Conservation (phyloP, 2,329 filamentous ascomycete genomes). For the Paecilomyces dactylethromorphus region DNA sequence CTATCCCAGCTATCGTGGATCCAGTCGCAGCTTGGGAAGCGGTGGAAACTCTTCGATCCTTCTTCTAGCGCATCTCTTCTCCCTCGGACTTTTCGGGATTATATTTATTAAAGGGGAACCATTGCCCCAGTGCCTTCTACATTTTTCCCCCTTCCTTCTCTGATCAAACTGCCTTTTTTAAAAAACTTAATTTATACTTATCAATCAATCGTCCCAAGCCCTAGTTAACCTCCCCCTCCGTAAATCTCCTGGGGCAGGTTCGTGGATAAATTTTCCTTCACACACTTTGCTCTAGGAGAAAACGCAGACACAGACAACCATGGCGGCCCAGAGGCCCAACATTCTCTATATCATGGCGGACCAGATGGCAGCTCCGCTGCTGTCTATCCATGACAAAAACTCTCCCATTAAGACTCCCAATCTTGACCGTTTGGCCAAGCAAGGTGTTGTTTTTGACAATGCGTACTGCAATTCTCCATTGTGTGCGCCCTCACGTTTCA, state of each 20-base stretch:
- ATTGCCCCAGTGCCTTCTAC: constrained; percentile 2
- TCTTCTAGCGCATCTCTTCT: not conserved
- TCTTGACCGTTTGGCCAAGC: constrained; percentile 72
- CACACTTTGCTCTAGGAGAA: not conserved
- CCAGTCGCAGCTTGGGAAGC: not conserved
- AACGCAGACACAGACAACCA: constrained; percentile 10
- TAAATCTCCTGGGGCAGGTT: not conserved
- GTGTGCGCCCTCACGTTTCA: constrained; percentile 87
- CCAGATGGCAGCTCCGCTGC: constrained; percentile 81
- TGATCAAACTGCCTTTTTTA: not conserved
- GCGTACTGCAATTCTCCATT: constrained; percentile 92
- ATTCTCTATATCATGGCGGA: constrained; percentile 96
- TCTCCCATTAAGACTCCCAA: constrained; percentile 91
- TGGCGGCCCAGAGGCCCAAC: constrained; percentile 55
- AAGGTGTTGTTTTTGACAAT: constrained; percentile 83
- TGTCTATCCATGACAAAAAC: constrained; percentile 84
- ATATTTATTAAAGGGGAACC: not conserved
- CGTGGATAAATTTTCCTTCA: not conserved
- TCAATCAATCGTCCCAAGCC: not conserved
- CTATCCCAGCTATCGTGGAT: not conserved
- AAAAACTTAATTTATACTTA: not conserved
- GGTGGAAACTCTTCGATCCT: not conserved
- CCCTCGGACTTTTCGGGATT: too few species aligned
- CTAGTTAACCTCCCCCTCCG: not conserved
- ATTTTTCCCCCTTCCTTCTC: not conserved